Evolutionary conservation across 2,329 filamentous ascomycete species (phyloP), one percentile per base, ranked within the genome.

Genomic region (Incumbomyces delicatus): DNA sequence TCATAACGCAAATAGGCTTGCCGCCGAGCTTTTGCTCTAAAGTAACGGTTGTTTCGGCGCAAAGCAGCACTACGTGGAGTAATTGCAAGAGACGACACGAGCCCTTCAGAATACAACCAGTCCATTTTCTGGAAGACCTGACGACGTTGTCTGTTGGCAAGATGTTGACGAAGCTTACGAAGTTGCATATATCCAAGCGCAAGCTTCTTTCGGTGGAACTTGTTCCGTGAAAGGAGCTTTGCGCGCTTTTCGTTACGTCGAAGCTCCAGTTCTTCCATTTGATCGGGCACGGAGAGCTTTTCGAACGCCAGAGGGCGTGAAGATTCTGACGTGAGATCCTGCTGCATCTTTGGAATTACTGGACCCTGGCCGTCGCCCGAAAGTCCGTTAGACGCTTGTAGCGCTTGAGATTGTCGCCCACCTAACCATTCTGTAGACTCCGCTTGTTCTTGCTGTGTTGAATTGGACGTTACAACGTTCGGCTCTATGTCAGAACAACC

Each of bases 1-100:
- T 45, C 42, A 7, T 45, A 37, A 3, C 30, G 33, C 13, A 45
- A 14, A 20, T 37, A 38, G 13, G 42, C 33, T 38, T 13, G 18
- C 7, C 33, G 42, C 3, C 34, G 33, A 22, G 33, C 33, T 18
- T 14, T 17, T 16, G 34, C 22, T 30, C 30, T 17, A 18, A 2
- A 17, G 8, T 11, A 16, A 2, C 16, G 17, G 16, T 37, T 12
- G 4, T 5, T 16, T 10, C 42, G 41, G n/a, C 17, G 31, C 13
- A 17, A 30, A 2, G 30, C 32, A 11, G 13, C 30, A 14, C 5
- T 35, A 3, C 31, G 30, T 7, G 30, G 17, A 17, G 7, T 11
- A 6, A 29, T 13, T 35, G 41, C 17, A 35, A 29, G 41, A 35
- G 29, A 17, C n/a, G 41, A 44, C 17, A 27, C 14, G 18, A 22